These are phyloP conservation scores for Hypoxylon fragiforme DNA, from an alignment of 495 filamentous ascomycete species.

Conservation along the genomic window DNA sequence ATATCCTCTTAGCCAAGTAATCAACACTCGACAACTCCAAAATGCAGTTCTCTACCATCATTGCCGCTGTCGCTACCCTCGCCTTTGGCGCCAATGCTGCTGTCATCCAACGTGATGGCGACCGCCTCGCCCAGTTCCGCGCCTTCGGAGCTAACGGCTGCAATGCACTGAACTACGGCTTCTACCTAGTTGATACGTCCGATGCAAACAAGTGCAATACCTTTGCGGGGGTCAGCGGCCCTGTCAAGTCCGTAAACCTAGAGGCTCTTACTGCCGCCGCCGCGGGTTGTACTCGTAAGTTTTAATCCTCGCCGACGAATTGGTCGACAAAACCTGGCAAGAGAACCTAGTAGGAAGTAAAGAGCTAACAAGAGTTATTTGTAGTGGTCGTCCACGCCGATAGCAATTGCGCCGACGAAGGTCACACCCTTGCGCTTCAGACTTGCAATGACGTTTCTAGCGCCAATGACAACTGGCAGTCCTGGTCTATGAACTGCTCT, in stretches of 20 bases:
- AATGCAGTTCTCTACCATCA: slow-evolving; percentile 37
- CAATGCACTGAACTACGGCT: slow-evolving; percentile 32
- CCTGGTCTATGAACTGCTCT: no score
- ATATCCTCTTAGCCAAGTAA: not conserved
- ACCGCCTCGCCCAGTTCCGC: slow-evolving; percentile 37
- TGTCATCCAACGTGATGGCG: slow-evolving; percentile 21
- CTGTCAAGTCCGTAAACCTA: slow-evolving; percentile 19
- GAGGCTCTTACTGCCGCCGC: slow-evolving; percentile 20
- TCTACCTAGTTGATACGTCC: slow-evolving; percentile 33
- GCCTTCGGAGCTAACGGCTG: slow-evolving; percentile 31
- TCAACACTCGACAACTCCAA: slow-evolving; percentile 19
- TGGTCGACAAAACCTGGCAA: no score
- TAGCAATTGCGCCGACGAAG: no score
- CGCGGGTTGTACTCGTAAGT: slow-evolving; percentile 31
- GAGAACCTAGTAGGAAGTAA: no score
- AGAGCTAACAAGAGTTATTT: no score
- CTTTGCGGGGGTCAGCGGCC: slow-evolving; percentile 1
- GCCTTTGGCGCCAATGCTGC: slow-evolving; percentile 27
- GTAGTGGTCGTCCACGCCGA: no score
- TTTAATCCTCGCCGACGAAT: no score
- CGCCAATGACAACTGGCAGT: no score
- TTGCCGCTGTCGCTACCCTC: slow-evolving; percentile 24
- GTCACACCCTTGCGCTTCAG: no score
- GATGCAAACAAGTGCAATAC: slow-evolving; percentile 27
- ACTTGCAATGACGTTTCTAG: no score